Evolutionary conservation across 768 basidiomycete genomes (phyloP).

Genomic region (Tylopilus plumbeoviolaceoides): DNA sequence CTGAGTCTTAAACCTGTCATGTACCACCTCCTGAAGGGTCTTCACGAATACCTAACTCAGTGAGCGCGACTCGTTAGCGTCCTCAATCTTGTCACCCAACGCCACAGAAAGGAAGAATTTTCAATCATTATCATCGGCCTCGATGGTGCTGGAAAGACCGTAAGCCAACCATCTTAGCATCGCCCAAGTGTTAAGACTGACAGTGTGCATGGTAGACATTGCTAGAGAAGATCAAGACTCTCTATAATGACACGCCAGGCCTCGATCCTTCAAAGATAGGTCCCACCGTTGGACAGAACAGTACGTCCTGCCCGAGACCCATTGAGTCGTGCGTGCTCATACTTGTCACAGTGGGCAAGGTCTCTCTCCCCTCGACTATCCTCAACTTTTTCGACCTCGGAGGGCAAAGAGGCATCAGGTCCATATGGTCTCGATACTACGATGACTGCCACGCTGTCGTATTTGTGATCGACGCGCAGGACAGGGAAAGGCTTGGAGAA

Average conservation of each 20-base stretch:
- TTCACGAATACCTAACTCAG: slow-evolving; percentile 89
- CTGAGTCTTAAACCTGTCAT: slow-evolving; percentile 35
- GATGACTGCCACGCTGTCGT: slow-evolving; percentile 96
- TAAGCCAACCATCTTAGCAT: slow-evolving; percentile 25
- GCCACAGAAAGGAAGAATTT: slow-evolving; percentile 76
- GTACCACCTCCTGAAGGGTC: slow-evolving; percentile 93
- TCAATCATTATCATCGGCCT: slow-evolving; percentile 93
- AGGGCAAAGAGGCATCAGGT: slow-evolving; percentile 89
- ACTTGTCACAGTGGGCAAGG: slow-evolving; percentile 71
- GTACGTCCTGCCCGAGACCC: slow-evolving; percentile 43
- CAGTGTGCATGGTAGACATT: slow-evolving; percentile 50
- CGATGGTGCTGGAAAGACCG: slow-evolving; percentile 91
- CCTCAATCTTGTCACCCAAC: slow-evolving; percentile 4
- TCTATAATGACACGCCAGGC: slow-evolving; percentile 83
- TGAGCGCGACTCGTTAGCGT: slow-evolving; percentile 23
- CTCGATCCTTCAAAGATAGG: slow-evolving; percentile 91
- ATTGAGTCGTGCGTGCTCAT: neutral
- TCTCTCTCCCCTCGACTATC: slow-evolving; percentile 88
- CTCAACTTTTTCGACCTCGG: slow-evolving; percentile 98
- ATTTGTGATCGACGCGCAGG: slow-evolving; percentile 91
- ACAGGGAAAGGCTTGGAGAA: slow-evolving; percentile 83
- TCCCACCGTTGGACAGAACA: slow-evolving; percentile 97
- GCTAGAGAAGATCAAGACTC: slow-evolving; percentile 90
- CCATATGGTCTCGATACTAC: slow-evolving; percentile 94
- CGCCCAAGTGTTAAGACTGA: neutral